phyloP scores from a whole-genome alignment of 78 protist species.

The Dictyostelium purpureum region DNA sequence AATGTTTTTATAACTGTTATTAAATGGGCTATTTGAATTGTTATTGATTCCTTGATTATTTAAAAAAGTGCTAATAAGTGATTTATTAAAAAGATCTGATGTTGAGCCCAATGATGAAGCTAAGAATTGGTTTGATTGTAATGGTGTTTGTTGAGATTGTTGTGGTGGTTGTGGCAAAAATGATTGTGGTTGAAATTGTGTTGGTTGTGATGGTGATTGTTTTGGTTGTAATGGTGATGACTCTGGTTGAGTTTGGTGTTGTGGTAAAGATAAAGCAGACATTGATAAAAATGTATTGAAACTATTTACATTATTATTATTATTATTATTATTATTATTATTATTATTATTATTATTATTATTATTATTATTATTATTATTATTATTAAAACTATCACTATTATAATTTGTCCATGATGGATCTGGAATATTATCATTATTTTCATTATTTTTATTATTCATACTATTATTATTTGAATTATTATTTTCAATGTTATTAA shows the following conservation, averaged over 20 bases:
- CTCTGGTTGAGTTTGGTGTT: not conserved
- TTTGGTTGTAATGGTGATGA: not conserved
- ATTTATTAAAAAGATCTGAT: conserved; percentile 57
- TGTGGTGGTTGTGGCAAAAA: not conserved
- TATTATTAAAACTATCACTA: not conserved
- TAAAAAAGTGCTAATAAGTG: conserved; percentile 45
- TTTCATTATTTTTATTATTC: not conserved
- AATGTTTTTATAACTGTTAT: not conserved
- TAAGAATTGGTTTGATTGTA: not conserved
- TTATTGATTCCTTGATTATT: not conserved
- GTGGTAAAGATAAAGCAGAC: not conserved
- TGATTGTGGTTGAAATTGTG: not conserved
- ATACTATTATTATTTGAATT: not conserved
- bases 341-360: not conserved
- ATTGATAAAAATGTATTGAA: conserved; percentile 16
- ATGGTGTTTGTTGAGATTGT: not conserved
- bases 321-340: not conserved
- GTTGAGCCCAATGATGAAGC: conserved; percentile 48
- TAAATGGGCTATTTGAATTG: not conserved
- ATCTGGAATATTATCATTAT: not conserved
- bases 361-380: not conserved
- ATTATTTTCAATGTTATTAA: not conserved
- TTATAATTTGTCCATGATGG: conserved; percentile 7
- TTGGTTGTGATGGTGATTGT: not conserved
- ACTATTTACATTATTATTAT: not conserved